Evolutionary conservation across 495 filamentous ascomycete species (phyloP).

Genomic region (Podospora appendiculata): DNA sequence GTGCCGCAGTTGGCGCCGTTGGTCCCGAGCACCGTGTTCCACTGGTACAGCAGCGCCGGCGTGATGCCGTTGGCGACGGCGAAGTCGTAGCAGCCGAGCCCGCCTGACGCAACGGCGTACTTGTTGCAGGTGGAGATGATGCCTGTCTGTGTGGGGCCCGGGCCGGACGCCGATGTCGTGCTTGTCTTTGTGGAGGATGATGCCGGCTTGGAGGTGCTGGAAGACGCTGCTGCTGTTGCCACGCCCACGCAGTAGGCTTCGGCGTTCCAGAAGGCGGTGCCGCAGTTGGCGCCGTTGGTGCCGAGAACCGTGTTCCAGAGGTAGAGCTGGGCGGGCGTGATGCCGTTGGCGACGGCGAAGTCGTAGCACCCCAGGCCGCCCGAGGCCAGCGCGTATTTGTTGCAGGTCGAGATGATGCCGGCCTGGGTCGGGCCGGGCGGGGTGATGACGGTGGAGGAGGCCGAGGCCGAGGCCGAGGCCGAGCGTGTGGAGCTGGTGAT

Average conservation of each 20-base stretch:
- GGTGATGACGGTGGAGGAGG: neutral
- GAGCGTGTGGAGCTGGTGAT: neutral
- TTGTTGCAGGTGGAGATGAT: neutral
- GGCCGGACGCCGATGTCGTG: neutral
- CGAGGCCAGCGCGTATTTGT: neutral
- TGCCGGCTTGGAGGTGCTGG: no score
- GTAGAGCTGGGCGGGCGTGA: neutral
- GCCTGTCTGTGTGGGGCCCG: neutral
- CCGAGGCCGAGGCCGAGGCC: neutral
- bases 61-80: neutral
- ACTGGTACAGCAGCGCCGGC: constrained; percentile 2
- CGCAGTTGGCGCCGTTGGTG: neutral
- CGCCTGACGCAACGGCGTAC: neutral
- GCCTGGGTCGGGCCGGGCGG: constrained; percentile 3
- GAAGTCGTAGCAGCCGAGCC: neutral
- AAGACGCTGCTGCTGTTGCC: neutral
- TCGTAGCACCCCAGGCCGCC: neutral
- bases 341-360: neutral
- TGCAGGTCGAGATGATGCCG: neutral
- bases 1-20: constrained; percentile 9
- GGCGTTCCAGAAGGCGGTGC: neutral
- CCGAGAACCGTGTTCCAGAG: neutral
- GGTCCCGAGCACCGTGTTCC: constrained; percentile 10
- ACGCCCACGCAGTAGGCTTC: neutral
- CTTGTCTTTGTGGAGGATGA: no score